phyloP scores from a whole-genome alignment of 2,329 filamentous ascomycete species.

The Colletotrichum endophyticum region DNA sequence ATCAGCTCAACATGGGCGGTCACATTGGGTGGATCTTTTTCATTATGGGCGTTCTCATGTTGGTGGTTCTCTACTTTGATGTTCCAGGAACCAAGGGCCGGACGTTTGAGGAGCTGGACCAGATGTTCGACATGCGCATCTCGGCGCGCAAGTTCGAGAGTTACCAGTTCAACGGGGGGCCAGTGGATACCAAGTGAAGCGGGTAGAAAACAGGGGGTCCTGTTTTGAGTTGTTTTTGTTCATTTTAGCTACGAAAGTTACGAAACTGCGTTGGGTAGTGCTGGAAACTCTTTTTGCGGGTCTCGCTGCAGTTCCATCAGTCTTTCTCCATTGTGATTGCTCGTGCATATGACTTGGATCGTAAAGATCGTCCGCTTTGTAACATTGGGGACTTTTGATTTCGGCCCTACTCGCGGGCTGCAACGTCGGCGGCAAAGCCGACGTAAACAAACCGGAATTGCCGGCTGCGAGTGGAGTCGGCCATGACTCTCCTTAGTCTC shows the following conservation, averaged over 20 bases:
- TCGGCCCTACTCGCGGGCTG: neutral
- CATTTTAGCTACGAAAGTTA: neutral
- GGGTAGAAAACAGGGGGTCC: neutral
- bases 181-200: constrained; percentile 5
- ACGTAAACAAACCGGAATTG: constrained; percentile 2
- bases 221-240: neutral
- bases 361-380: neutral
- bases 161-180: constrained; percentile 6
- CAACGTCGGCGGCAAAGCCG: constrained; percentile 3
- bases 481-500: neutral
- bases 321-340: neutral
- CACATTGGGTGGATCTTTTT: constrained; percentile 47
- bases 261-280: neutral
- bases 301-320: neutral
- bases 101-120: constrained; percentile 36
- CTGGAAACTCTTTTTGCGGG: neutral
- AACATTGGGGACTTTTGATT: neutral
- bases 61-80: constrained; percentile 30
- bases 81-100: constrained; percentile 32
- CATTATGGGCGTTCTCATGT: constrained; percentile 29
- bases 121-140: constrained; percentile 24
- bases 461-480: neutral
- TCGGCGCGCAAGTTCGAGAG: constrained; percentile 15
- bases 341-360: neutral
- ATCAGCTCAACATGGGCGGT: constrained; percentile 39